A percentile compares a stretch with the other conserved stretches of the same genome.
phyloP scores from a whole-genome alignment of 495 filamentous ascomycete species.

The Cetradonia linearis region DNA sequence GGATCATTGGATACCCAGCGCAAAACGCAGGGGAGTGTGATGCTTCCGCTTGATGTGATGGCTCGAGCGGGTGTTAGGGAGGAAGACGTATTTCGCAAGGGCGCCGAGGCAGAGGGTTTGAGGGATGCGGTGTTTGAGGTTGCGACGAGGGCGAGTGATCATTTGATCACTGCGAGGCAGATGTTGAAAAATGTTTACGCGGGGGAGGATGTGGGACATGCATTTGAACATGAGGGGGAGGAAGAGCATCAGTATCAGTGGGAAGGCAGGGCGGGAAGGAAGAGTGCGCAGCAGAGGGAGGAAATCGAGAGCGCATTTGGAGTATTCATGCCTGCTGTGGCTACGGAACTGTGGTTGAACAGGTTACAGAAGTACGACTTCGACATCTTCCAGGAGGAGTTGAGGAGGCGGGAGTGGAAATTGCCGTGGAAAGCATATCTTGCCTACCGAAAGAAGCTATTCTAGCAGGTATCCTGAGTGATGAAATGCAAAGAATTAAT shows the following conservation, averaged over 20 bases:
- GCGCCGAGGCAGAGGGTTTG: slow-evolving; percentile 63
- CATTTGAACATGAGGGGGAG: slow-evolving; percentile 76
- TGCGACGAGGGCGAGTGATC: slow-evolving; percentile 87
- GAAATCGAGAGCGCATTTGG: slow-evolving; percentile 63
- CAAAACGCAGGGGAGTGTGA: slow-evolving; percentile 51
- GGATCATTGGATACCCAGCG: slow-evolving; percentile 31
- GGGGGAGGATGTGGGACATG: slow-evolving; percentile 65
- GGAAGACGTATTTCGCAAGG: slow-evolving; percentile 78
- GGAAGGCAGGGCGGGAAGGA: slow-evolving; percentile 25
- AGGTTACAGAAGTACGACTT: slow-evolving; percentile 71
- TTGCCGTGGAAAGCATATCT: slow-evolving; percentile 79
- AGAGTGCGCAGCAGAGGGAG: slow-evolving; percentile 32
- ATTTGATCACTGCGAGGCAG: slow-evolving; percentile 84
- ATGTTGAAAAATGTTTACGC: slow-evolving; percentile 73
- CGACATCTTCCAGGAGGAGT: slow-evolving; percentile 59
- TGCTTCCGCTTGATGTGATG: slow-evolving; percentile 85
- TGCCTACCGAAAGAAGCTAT: slow-evolving; percentile 49
- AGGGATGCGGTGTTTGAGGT: slow-evolving; percentile 85
- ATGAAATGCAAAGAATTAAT: too few relatives aligned
- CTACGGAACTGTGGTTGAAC: slow-evolving; percentile 67
- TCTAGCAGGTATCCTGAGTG: too few relatives aligned
- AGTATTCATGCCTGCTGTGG: slow-evolving; percentile 68
- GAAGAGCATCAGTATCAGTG: slow-evolving; percentile 55
- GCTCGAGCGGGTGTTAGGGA: slow-evolving; percentile 66
- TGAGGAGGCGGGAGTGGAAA: slow-evolving; percentile 68